A percentile compares a stretch with the other conserved stretches of the same genome.
These are phyloP conservation scores for Hymenoscyphus scutula DNA, from an alignment of 2,329 filamentous ascomycete genomes.

Conservation along the genomic window DNA sequence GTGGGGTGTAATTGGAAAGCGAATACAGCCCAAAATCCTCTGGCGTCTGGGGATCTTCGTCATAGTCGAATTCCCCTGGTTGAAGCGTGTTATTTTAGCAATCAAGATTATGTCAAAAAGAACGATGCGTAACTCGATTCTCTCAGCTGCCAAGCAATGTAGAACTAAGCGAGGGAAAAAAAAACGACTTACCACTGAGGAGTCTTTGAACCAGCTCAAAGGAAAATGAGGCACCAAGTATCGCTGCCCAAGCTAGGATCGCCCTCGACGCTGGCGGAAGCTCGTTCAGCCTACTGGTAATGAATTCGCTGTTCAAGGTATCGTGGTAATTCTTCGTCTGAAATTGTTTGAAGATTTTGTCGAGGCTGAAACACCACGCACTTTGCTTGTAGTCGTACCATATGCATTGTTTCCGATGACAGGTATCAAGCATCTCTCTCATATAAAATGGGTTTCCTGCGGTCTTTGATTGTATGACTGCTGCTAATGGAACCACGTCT, in stretches of 20 bases:
- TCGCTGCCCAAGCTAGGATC: slow-evolving; percentile 81
- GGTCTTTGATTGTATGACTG: slow-evolving; percentile 74
- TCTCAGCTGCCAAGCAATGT: not conserved
- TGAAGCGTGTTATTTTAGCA: not conserved
- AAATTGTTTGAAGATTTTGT: slow-evolving; percentile 83
- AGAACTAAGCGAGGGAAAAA: not conserved
- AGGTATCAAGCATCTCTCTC: slow-evolving; percentile 83
- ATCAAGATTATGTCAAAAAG: not conserved
- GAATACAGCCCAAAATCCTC: slow-evolving; percentile 35
- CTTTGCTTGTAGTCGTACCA: slow-evolving; percentile 86
- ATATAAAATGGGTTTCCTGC: slow-evolving; percentile 89
- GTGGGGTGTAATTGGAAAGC: slow-evolving; percentile 51
- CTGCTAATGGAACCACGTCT: slow-evolving; percentile 72
- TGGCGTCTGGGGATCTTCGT: slow-evolving; percentile 36
- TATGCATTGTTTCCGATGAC: slow-evolving; percentile 81
- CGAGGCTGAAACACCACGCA: slow-evolving; percentile 81
- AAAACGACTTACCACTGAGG: slow-evolving; percentile 63
- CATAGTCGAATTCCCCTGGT: slow-evolving; percentile 43
- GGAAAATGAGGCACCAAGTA: slow-evolving; percentile 79
- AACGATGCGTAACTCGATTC: too few relatives aligned
- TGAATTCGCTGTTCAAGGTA: slow-evolving; percentile 78
- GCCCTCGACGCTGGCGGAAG: slow-evolving; percentile 70
- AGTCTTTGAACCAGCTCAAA: slow-evolving; percentile 77
- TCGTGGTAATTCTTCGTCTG: slow-evolving; percentile 75
- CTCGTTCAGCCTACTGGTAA: slow-evolving; percentile 74